A percentile compares a stretch with the other conserved stretches of the same genome.
phyloP scores from a whole-genome alignment of 768 basidiomycete genomes.

The Rhodotorula kratochvilovae region DNA sequence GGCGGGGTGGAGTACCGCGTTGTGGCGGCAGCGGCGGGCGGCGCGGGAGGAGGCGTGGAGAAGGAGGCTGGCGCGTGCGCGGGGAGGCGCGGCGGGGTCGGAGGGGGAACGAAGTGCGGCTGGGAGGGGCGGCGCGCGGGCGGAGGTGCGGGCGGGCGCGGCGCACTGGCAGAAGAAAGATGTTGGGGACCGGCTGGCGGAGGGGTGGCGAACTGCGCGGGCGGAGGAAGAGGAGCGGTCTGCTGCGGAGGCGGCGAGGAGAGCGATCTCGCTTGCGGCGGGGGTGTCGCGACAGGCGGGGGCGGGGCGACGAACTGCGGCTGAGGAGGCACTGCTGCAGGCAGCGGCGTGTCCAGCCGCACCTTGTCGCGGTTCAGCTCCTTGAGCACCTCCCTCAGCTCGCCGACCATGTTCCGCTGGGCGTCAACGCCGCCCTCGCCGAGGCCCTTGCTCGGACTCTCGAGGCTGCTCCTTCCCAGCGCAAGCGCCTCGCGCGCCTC shows the following conservation, averaged over 20 bases:
- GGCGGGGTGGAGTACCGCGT: background rate
- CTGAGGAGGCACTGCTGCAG: background rate
- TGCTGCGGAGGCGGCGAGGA: background rate
- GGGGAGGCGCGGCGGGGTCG: background rate
- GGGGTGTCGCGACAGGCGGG: background rate
- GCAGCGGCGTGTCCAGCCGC: background rate
- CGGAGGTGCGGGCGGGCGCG: no score
- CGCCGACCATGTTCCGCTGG: conserved; percentile 31
- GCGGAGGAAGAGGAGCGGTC: no score
- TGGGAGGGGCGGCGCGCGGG: background rate
- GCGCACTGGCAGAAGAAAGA: no score
- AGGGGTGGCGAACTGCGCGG: no score
- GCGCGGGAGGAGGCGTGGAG: background rate
- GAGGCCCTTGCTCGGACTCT: background rate
- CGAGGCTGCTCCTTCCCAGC: background rate
- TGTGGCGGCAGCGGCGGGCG: no score
- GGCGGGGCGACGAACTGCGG: background rate
- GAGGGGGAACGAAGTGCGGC: no score
- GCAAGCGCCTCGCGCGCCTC: conserved; percentile 25
- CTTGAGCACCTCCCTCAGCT: conserved; percentile 27
- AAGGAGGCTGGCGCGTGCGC: no score
- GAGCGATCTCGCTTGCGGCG: background rate
- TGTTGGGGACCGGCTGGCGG: background rate
- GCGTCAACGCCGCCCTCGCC: background rate
- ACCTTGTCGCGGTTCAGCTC: conserved; percentile 18